phyloP scores from a whole-genome alignment of 202 grass and related monocot species.

The Schoenoplectus triqueter region DNA sequence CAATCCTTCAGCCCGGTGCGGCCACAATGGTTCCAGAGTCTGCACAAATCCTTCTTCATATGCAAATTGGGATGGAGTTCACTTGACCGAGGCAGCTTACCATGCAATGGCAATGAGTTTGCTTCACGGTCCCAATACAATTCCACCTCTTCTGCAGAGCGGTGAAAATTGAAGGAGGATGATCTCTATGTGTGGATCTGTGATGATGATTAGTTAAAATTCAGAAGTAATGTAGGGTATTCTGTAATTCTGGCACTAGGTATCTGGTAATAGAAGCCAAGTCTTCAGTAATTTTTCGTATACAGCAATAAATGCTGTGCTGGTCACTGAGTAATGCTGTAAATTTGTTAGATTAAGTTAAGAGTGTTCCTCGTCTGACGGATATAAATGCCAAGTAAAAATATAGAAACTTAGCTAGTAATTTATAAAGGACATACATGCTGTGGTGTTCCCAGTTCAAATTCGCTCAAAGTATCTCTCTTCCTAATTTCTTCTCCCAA shows the following conservation, averaged over 20 bases:
- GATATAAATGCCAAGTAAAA: background rate
- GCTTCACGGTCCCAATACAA: conserved; percentile 65
- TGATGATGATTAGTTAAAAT: background rate
- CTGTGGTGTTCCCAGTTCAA: background rate
- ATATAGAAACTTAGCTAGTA: background rate
- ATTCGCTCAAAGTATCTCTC: background rate
- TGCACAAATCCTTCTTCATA: conserved; percentile 76
- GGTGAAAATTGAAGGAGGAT: conserved; percentile 16
- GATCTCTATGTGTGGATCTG: background rate
- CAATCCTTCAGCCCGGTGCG: conserved; percentile 65
- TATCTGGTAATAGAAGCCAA: background rate
- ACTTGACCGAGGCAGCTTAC: conserved; percentile 83
- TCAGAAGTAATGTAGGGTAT: background rate
- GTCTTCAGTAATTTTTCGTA: conserved; percentile 6
- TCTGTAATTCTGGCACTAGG: conserved; percentile 15
- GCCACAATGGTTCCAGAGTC: conserved; percentile 59
- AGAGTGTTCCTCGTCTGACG: background rate
- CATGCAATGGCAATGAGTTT: conserved; percentile 65
- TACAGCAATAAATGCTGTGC: conserved; percentile 16
- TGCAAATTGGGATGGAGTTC: conserved; percentile 84
- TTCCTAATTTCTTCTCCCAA: background rate
- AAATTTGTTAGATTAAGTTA: background rate
- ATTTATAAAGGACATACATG: no score
- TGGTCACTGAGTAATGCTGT: background rate
- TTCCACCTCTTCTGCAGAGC: conserved; percentile 45